Evolutionary conservation across 352 stramenopile species (phyloP).

Genomic region (Pythium chondricola): DNA sequence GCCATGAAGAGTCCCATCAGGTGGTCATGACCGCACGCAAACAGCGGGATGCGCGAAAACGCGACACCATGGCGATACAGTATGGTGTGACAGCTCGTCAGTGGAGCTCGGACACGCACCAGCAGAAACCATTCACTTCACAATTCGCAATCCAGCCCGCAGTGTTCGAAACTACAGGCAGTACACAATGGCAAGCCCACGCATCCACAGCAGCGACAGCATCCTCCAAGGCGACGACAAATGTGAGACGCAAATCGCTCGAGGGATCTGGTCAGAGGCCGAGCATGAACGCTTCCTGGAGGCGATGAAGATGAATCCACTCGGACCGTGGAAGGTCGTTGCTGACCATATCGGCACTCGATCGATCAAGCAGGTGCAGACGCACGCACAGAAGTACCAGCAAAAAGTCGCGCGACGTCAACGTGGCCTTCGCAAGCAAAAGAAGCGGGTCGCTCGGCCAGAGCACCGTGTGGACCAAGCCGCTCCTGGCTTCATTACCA

Average conservation of each 20-base stretch:
- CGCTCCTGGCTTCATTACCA: constrained; percentile 61
- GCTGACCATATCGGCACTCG: constrained; percentile 68
- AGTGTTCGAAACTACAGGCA: too few species aligned
- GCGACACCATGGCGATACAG: too few species aligned
- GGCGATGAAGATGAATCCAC: constrained; percentile 75
- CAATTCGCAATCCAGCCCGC: too few species aligned
- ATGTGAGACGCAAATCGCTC: constrained; percentile 31
- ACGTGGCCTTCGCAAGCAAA: constrained; percentile 76
- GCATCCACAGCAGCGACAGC: not conserved
- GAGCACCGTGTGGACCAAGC: constrained; percentile 71
- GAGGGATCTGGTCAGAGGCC: constrained; percentile 63
- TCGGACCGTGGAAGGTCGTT: constrained; percentile 68
- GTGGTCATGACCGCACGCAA: too few species aligned
- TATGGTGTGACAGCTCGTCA: too few species aligned
- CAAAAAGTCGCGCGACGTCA: constrained; percentile 80
- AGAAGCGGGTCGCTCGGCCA: constrained; percentile 70
- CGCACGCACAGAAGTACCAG: constrained; percentile 83
- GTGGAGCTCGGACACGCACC: too few species aligned
- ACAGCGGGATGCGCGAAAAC: too few species aligned
- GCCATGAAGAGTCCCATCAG: too few species aligned
- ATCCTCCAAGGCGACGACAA: constrained; percentile 3
- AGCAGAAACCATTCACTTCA: too few species aligned
- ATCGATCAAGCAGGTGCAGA: constrained; percentile 81
- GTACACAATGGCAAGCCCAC: constrained; percentile 12
- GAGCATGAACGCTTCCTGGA: constrained; percentile 82